Evolutionary conservation across 768 basidiomycete species (phyloP).

Genomic region (Ramaria sp.): DNA sequence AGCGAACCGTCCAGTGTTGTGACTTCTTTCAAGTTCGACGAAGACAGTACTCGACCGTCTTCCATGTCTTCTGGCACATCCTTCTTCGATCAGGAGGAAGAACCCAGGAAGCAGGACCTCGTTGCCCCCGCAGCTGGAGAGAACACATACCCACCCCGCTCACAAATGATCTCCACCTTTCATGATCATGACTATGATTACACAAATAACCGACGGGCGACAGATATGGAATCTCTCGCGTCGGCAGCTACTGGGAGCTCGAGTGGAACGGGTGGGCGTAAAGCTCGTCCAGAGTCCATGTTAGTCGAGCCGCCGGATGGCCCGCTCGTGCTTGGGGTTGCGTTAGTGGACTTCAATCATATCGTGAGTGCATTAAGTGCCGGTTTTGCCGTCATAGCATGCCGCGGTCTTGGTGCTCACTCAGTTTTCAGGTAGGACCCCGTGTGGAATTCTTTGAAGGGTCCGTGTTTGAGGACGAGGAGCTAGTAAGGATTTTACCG

Average conservation of each 20-base stretch:
- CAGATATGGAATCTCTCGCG: slow-evolving; percentile 44
- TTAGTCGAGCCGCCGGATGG: slow-evolving; percentile 48
- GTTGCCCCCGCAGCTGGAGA: slow-evolving; percentile 13
- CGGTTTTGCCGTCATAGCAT: not conserved
- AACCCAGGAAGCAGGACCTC: slow-evolving; percentile 22
- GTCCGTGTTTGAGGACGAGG: slow-evolving; percentile 75
- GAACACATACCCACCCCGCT: slow-evolving; percentile 43
- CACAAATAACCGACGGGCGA: not conserved
- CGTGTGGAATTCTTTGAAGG: slow-evolving; percentile 78
- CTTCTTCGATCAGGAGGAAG: slow-evolving; percentile 35
- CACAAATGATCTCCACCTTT: slow-evolving; percentile 29
- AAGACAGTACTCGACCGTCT: slow-evolving; percentile 17
- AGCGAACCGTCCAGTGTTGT: slow-evolving; percentile 4
- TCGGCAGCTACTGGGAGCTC: slow-evolving; percentile 33
- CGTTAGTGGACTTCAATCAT: slow-evolving; percentile 93
- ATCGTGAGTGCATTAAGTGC: slow-evolving; percentile 40
- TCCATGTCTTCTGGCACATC: slow-evolving; percentile 41
- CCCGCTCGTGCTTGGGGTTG: slow-evolving; percentile 73
- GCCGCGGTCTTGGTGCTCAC: not conserved
- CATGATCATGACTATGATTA: slow-evolving; percentile 31
- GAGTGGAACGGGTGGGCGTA: slow-evolving; percentile 19
- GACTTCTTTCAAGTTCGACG: slow-evolving; percentile 9
- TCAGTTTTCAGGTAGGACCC: slow-evolving; percentile 64
- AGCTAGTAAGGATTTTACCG: slow-evolving; percentile 75
- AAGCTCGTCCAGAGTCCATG: slow-evolving; percentile 72